Base-by-base conservation (phyloP, 1,284 basidiomycete genomes). In the Takashimella tepidaria region DNA sequence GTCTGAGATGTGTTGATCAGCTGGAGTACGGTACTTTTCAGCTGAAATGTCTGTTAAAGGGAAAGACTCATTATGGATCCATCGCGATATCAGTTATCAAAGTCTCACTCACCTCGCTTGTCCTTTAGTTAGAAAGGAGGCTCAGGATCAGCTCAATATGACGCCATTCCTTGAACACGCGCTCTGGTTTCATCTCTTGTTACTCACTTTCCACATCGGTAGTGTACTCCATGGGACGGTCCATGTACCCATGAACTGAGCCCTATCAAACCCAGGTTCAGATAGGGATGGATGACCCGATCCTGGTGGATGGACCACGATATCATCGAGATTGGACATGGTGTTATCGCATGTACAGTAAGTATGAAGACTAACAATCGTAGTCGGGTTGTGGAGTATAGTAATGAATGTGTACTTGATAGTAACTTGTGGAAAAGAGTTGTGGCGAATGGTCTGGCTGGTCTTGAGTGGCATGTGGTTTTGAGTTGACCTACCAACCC, bases 181-280 rank as follows among this genome's bases (percentile, higher is more conserved):
- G n/a, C n/a, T n/a, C n/a, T n/a, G n/a, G 27, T 21, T 23, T 37
- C 26, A 31, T 41, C 20, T 19, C 13, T 5, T 31, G 26, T 8
- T 4, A 53, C 70, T 58, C 53, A 79, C 78, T 68, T 77, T 79
- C 80, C 80, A 80, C 58, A 80, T 76, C 1, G 79, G 77, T 41
- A 80, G 59, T 2, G 79, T 80, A 22, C 76, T 77, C 68, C 78
- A 77, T 3, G 72, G 73, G 19, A 80, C 77, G 31, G 74, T 64
- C 79, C 79, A 80, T 45, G 69, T 75, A 13, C 79, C 78, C 74
- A 79, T 78, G 59, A 80, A 76, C 57, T 66, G 67, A 10, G 45
- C 48, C 23, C 61, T 53, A 40, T 79, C 72, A 49, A 79, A 74
- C 3, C 67, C 65, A 20, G 68, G 69, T 13, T 64, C 62, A 10